Conservation (phyloP, 2,329 filamentous ascomycete species). For the Colletotrichum australisinense region DNA sequence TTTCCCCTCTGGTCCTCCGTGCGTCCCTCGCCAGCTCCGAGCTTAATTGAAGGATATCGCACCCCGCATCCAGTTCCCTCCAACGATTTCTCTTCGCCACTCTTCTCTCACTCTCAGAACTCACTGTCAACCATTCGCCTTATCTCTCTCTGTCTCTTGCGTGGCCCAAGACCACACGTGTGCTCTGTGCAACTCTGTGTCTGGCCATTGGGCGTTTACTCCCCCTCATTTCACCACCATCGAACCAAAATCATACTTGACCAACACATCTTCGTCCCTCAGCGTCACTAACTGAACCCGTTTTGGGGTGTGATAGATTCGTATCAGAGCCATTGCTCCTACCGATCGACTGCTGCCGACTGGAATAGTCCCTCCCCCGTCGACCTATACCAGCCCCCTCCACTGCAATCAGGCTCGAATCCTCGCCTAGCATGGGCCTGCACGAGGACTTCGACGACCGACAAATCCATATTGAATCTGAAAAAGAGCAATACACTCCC, state of each 20-base stretch:
- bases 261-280: not conserved
- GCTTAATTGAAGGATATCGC: constrained; percentile 22
- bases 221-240: not conserved
- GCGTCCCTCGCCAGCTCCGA: constrained; percentile 26
- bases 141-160: not conserved
- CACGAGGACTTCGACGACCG: constrained; percentile 76
- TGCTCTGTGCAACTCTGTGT: not conserved
- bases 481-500: constrained; percentile 70
- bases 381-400: constrained; percentile 28
- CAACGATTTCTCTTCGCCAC: constrained; percentile 30
- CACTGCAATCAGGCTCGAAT: constrained; percentile 37
- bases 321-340: constrained; percentile 39
- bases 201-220: not conserved
- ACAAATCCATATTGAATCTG: constrained; percentile 70
- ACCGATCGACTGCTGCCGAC: constrained; percentile 36
- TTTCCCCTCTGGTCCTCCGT: constrained; percentile 5
- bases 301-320: constrained; percentile 19
- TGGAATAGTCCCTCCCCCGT: constrained; percentile 38
- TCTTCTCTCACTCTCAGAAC: constrained; percentile 41
- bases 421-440: constrained; percentile 77
- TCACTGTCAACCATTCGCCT: constrained; percentile 36
- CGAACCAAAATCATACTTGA: not conserved
- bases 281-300: constrained; percentile 8
- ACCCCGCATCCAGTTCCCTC: constrained; percentile 31
- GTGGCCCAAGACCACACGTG: not conserved